Evolutionary conservation across 2,329 filamentous ascomycete genomes (phyloP).

Genomic region (Emmonsiellopsis sp.): DNA sequence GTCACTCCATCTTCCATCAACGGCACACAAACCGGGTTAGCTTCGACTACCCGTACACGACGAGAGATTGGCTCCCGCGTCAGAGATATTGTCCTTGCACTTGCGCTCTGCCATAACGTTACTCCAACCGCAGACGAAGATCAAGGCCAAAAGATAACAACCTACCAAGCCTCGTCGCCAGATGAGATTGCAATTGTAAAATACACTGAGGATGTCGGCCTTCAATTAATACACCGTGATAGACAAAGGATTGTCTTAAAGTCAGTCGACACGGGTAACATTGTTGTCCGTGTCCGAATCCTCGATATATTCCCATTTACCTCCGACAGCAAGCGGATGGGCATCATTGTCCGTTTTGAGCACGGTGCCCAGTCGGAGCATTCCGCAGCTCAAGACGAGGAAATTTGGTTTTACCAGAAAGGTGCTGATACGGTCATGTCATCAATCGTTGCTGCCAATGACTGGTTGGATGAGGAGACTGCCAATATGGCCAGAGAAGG

Average conservation of each 20-base stretch:
- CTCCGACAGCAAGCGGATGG: constrained; percentile 96
- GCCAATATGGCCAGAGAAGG: constrained; percentile 99
- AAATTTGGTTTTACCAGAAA: constrained; percentile 99
- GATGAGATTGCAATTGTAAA: constrained; percentile 97
- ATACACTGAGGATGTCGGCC: constrained; percentile 87
- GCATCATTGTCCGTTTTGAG: constrained; percentile 83
- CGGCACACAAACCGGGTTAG: constrained; percentile 48
- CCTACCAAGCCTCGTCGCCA: constrained; percentile 92
- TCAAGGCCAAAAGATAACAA: constrained; percentile 65
- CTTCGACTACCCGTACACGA: constrained; percentile 66
- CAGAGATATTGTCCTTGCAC: constrained; percentile 80
- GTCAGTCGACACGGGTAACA: constrained; percentile 61
- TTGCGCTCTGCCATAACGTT: constrained; percentile 94
- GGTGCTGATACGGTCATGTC: constrained; percentile 97
- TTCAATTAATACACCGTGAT: constrained; percentile 77
- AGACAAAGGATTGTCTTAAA: constrained; percentile 76
- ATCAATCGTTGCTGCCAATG: constrained; percentile 88
- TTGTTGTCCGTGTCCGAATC: constrained; percentile 77
- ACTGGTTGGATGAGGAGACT: constrained; percentile 98
- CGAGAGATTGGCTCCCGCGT: constrained; percentile 91
- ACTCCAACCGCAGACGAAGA: constrained; percentile 83
- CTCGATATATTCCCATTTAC: constrained; percentile 96
- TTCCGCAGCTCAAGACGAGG: constrained; percentile 50
- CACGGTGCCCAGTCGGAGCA: constrained; percentile 43
- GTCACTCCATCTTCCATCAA: constrained; percentile 69